Evolutionary conservation across 164 flowering plant species (phyloP).

Genomic region (Vitis rotundifolia): DNA sequence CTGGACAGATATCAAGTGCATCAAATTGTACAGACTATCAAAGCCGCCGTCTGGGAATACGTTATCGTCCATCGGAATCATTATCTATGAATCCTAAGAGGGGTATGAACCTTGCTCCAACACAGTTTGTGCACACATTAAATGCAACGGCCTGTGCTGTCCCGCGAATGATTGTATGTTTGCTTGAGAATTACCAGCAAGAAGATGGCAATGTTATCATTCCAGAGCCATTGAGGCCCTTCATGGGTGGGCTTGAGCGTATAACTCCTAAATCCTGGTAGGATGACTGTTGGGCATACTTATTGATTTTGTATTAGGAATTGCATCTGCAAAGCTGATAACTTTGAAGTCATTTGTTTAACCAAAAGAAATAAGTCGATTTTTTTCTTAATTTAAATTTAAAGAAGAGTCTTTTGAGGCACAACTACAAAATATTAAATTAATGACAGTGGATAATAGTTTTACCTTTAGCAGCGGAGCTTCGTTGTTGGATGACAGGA

Average conservation of each 20-base stretch:
- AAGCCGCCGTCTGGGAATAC: slow-evolving; percentile 87
- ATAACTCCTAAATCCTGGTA: slow-evolving; percentile 48
- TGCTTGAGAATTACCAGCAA: slow-evolving; percentile 90
- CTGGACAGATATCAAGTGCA: slow-evolving; percentile 85
- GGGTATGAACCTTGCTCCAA: slow-evolving; percentile 57
- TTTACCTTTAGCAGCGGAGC: too few species aligned
- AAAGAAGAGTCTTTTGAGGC: too few species aligned
- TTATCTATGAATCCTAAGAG: slow-evolving; percentile 41
- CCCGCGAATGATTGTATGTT: slow-evolving; percentile 86
- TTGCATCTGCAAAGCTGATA: too few species aligned
- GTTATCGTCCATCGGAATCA: slow-evolving; percentile 66
- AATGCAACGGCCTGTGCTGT: slow-evolving; percentile 98
- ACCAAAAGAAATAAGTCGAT: too few species aligned
- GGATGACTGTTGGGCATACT: neutral
- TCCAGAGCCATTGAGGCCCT: slow-evolving; percentile 81
- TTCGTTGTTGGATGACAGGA: too few species aligned
- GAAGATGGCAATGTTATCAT: slow-evolving; percentile 86
- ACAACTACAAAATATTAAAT: too few species aligned
- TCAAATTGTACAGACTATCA: slow-evolving; percentile 97
- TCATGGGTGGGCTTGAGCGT: slow-evolving; percentile 73
- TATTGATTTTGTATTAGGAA: too few species aligned
- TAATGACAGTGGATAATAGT: too few species aligned
- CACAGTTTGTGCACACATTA: slow-evolving; percentile 86
- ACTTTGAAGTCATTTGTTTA: too few species aligned
- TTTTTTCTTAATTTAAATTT: too few species aligned